Base-by-base conservation (phyloP, 2,329 filamentous ascomycete genomes). In the Fusarium xyrophilum region DNA sequence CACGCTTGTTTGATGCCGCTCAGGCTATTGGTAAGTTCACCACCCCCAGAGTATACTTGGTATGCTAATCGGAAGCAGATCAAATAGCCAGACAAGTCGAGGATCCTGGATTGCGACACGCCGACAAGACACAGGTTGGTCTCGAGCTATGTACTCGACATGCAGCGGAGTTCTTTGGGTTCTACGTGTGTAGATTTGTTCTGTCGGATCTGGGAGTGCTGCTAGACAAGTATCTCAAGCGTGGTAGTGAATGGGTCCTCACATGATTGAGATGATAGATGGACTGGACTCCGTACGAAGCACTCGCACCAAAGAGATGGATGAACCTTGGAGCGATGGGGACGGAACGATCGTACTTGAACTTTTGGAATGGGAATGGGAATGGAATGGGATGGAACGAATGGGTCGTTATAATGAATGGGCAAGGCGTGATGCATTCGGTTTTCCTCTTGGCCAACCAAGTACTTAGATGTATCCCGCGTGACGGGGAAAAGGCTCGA, bases 11-110 rank as follows among this genome's bases (percentile, higher is more conserved):
- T 78, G 96, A 98, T 81, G 93, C 94, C 69, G 95, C 90, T 56
- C 96, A 98, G 81, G 88, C 94, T 60, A 84, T 99, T 76, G 96
- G 96, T 97, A 86, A 84, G 89, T 72, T 21, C 9, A 25, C 19
- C 6, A 14, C 0, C 7, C 8, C 21, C 5, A n/a, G 8, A 4
- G 19, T 32, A 21, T 14, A 2, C 13, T 14, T 19, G 2, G 11
- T 17, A 6, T 53, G 46, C 74, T 81, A 61, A 81, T 67, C 67
- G 30, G 28, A 25, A 7, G 39, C 73, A 97, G 93, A 97, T 83
- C 93, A 96, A 88, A 95, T 98, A 78, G 93, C 94, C 55, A 91
- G 95, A 70, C 95, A 97, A 82, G 93, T 97, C 47, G 95, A 97
- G 77, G 95, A 98, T 76, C 95, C 95, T 9, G 95, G 95, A 13